Conservation (phyloP, 1,284 basidiomycete species). For the Ceratobasidium sp. region DNA sequence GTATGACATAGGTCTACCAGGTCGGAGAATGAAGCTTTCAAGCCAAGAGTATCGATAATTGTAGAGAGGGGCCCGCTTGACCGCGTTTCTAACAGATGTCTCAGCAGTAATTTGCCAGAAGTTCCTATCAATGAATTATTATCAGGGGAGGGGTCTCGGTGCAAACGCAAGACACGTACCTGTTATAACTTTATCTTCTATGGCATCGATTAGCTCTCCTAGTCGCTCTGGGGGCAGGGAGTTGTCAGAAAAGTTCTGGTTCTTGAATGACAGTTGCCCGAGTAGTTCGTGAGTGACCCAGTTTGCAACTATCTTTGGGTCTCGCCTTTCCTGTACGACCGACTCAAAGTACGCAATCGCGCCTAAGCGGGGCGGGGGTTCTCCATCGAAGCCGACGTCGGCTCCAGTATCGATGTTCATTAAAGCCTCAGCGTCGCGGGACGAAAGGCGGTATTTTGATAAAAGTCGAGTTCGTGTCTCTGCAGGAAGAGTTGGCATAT, state of each 20-base stretch:
- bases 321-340: conserved; percentile 65
- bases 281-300: conserved; percentile 90
- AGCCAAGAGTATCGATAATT: conserved; percentile 67
- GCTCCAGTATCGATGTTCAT: conserved; percentile 77
- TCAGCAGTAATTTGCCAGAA: conserved; percentile 77
- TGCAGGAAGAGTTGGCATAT: conserved; percentile 85
- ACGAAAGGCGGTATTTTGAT: conserved; percentile 67
- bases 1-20: conserved; percentile 71
- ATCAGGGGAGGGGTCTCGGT: conserved; percentile 40
- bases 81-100: conserved; percentile 67
- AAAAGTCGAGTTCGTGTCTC: conserved; percentile 74
- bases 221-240: conserved; percentile 74
- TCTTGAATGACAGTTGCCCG: conserved; percentile 77
- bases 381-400: conserved; percentile 74
- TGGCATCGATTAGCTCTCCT: conserved; percentile 83
- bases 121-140: conserved; percentile 66
- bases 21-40: conserved; percentile 59
- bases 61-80: conserved; percentile 51
- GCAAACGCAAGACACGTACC: conserved; percentile 60
- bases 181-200: conserved; percentile 77
- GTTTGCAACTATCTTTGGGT: conserved; percentile 83
- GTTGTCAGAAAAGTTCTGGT: conserved; percentile 73
- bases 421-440: conserved; percentile 81
- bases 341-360: conserved; percentile 83
- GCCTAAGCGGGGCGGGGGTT: conserved; percentile 61